These are phyloP conservation scores for Fusarium proliferatum DNA, from an alignment of 2,329 filamentous ascomycete genomes.

Conservation along the genomic window DNA sequence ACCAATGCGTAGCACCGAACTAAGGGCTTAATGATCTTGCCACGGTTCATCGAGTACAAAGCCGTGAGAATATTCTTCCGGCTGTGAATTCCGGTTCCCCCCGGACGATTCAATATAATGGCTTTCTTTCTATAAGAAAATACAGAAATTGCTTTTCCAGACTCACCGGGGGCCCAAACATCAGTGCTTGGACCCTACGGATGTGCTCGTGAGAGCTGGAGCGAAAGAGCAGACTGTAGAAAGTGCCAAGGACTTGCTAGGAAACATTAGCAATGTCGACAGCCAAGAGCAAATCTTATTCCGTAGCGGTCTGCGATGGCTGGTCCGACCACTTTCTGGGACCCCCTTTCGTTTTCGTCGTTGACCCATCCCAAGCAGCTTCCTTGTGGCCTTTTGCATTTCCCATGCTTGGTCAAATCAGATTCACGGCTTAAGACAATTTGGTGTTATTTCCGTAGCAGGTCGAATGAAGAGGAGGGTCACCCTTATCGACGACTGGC, in stretches of 20 bases:
- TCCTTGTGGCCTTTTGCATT: constrained; percentile 40
- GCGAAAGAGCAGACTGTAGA: constrained; percentile 19
- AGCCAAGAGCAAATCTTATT: constrained; percentile 16
- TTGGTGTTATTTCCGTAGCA: constrained; percentile 41
- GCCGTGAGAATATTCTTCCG: background rate
- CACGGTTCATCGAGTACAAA: background rate
- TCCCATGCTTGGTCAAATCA: constrained; percentile 42
- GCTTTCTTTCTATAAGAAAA: background rate
- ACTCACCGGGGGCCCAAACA: background rate
- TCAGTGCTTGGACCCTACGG: background rate
- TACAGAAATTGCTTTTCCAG: background rate
- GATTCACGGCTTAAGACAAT: constrained; percentile 39
- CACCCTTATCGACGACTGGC: constrained; percentile 35
- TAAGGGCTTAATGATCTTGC: background rate
- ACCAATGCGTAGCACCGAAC: background rate
- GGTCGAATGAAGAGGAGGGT: constrained; percentile 30
- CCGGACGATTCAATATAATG: background rate
- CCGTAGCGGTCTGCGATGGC: constrained; percentile 39
- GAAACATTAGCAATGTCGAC: constrained; percentile 28
- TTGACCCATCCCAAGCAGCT: constrained; percentile 11
- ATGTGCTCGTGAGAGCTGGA: background rate
- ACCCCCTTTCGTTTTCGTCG: constrained; percentile 18
- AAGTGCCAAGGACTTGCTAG: constrained; percentile 31
- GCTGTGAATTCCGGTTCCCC: background rate
- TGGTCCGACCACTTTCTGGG: constrained; percentile 21